phyloP scores from a whole-genome alignment of 768 basidiomycete genomes.

The Phaffia australis region DNA sequence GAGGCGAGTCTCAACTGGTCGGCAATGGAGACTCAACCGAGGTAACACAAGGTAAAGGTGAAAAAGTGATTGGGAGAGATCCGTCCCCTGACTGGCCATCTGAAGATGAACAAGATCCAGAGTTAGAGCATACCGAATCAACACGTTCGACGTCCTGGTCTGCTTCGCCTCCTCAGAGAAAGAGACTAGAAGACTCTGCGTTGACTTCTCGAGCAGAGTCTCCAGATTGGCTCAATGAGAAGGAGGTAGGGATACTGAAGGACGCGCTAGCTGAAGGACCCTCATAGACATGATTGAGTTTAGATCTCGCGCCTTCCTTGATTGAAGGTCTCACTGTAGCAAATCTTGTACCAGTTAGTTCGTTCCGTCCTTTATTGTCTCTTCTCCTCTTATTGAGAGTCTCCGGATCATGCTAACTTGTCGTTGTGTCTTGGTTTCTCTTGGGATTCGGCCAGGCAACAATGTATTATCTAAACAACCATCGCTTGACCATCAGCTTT shows the following conservation, averaged over 20 bases:
- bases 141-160: background rate
- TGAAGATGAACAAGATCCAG: constrained; percentile 8
- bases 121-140: background rate
- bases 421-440: no score
- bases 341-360: no score
- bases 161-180: background rate
- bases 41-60: background rate
- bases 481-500: no score
- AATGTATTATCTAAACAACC: no score
- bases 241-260: background rate
- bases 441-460: no score
- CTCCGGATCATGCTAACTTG: no score
- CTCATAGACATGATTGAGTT: no score
- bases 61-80: background rate
- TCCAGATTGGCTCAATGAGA: background rate
- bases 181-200: background rate
- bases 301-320: no score
- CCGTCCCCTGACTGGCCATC: constrained; percentile 19
- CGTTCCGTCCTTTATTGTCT: no score
- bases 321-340: no score
- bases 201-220: background rate
- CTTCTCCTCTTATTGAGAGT: no score
- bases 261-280: background rate
- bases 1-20: background rate
- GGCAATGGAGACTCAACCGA: background rate